Evolutionary conservation across 1,284 basidiomycete species (phyloP), one percentile per base, ranked within the genome.

Genomic region (Fomitopsis palustris): DNA sequence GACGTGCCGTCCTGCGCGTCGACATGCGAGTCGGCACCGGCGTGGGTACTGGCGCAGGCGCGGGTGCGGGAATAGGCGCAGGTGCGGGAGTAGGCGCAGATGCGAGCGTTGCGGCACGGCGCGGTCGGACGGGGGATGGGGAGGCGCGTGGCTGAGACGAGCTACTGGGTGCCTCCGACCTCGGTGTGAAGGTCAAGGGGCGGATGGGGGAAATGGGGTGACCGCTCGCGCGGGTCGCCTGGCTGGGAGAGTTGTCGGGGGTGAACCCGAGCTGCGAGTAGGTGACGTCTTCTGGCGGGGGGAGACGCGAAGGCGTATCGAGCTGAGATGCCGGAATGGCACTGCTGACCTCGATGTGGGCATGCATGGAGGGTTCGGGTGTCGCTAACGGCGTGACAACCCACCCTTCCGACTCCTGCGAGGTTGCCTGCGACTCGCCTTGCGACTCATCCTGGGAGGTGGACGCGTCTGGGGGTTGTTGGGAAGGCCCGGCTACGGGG

Each of bases 341-440:
- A 59, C 70, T 71, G 62, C 74, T 59, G 53, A 62, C 69, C 17
- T 69, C 64, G 33, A 71, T 65, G 37, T 70, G 71, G 75, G 78
- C 80, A 54, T 80, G 77, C n/a, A 81, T 69, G 4, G 82, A 83
- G 37, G 81, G 80, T 58, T 81, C 78, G 0, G 85, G 86, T 16
- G 82, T 84, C 25, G 81, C 75, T 35, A 80, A 62, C 3, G 86
- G 83, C 1, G 84, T 83, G 55, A 77, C 74, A 55, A 83, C 69
- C 60, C 75, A 78, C 6, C 70, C 65, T 27, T 79, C 78, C 19
- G 77, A 73, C 38, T 77, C 77, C 64, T 82, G 79, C 3, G 82
- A 80, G 54, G 72, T 70, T 59, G 27, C 68, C 59, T 61, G 59
- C 38, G 60, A 60, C 23, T 59, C 62, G 60, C 31, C 68, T 59